A percentile compares a stretch with the other conserved stretches of the same genome.
phyloP scores from a whole-genome alignment of 139 green algal genomes.

The Yamagishiella unicocca region DNA sequence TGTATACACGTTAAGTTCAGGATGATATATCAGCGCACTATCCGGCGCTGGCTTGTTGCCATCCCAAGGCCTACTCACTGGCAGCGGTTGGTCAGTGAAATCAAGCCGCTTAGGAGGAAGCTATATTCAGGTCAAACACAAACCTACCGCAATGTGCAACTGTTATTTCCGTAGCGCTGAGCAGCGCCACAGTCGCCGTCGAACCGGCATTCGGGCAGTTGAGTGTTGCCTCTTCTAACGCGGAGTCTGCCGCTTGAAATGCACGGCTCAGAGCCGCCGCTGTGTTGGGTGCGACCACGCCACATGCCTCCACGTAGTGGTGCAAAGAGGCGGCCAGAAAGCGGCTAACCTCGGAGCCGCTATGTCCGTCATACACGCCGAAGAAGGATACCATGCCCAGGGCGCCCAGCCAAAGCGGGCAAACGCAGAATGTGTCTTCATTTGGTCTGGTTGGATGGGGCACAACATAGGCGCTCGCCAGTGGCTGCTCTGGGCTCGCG shows the following conservation, averaged over 20 bases:
- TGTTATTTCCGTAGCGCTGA: constrained; percentile 52
- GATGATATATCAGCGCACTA: too few relatives aligned
- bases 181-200: constrained; percentile 59
- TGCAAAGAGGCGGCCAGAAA: background rate
- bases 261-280: background rate
- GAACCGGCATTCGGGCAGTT: constrained; percentile 47
- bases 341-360: background rate
- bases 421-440: constrained; percentile 11
- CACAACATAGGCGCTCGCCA: background rate
- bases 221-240: background rate
- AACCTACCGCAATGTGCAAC: constrained; percentile 55
- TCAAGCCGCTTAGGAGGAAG: background rate
- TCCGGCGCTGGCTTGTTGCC: too few relatives aligned
- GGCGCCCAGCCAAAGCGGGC: background rate
- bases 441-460: constrained; percentile 29
- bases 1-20: too few relatives aligned
- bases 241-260: constrained; percentile 5
- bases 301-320: background rate
- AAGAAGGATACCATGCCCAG: background rate
- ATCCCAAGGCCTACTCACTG: background rate
- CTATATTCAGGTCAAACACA: background rate
- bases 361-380: constrained; percentile 28
- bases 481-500: background rate
- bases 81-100: constrained; percentile 7
- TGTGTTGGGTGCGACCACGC: background rate